Evolutionary conservation across 371 early-diverging fungal genomes (phyloP).

Genomic region (Mortierella sp.): DNA sequence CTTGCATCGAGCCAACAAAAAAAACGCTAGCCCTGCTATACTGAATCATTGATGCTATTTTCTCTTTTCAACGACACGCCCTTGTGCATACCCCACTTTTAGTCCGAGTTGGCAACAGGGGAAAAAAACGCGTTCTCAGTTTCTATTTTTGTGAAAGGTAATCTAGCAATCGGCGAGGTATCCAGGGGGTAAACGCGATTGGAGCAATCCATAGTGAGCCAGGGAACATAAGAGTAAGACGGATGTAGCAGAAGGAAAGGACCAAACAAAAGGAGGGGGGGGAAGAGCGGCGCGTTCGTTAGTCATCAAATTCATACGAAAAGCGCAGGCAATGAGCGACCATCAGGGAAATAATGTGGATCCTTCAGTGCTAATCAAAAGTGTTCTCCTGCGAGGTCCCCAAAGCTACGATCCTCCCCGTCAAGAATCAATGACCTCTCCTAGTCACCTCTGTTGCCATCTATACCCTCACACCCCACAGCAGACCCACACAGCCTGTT

Average conservation of each 20-base stretch:
- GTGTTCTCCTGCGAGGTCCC: slow-evolving; percentile 24
- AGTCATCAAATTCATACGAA: background rate
- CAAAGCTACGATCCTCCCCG: background rate
- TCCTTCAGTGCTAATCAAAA: slow-evolving; percentile 27
- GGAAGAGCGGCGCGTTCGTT: background rate
- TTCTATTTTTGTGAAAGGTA: background rate
- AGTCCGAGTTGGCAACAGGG: background rate
- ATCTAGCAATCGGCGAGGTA: background rate
- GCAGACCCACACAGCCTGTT: background rate
- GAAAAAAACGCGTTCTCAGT: background rate
- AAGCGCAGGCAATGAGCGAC: too few relatives aligned
- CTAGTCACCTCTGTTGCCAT: background rate
- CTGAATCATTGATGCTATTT: background rate
- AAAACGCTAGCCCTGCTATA: too few relatives aligned
- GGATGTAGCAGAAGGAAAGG: too few relatives aligned
- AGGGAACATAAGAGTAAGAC: background rate
- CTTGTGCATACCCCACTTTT: too few relatives aligned
- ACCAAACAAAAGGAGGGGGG: background rate
- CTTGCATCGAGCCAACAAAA: too few relatives aligned
- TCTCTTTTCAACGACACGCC: background rate
- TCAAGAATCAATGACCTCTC: slow-evolving; percentile 2
- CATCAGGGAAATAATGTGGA: background rate
- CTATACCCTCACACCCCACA: background rate
- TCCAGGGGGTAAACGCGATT: background rate
- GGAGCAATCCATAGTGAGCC: background rate